Percentiles rank a stretch among this genome's conserved stretches.
phyloP scores from a whole-genome alignment of 306 rosid species.

The Prunus mume region DNA sequence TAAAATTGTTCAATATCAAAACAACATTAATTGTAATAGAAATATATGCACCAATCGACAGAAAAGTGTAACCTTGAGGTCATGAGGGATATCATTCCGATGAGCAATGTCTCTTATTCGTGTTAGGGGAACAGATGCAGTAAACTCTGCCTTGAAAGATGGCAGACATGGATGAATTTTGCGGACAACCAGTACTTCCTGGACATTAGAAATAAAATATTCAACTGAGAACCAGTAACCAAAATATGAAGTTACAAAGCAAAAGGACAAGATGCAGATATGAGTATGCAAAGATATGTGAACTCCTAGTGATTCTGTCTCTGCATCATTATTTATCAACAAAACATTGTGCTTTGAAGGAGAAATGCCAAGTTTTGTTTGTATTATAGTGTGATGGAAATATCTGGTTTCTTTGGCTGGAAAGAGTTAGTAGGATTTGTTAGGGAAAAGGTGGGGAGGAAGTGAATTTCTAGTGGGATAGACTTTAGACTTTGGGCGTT shows the following conservation, averaged over 20 bases:
- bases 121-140: constrained; percentile 95
- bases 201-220: constrained; percentile 28
- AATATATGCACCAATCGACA: constrained; percentile 17
- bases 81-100: constrained; percentile 92
- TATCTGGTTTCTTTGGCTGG: neutral
- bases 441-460: neutral
- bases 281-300: neutral
- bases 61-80: constrained; percentile 66
- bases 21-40: constrained; percentile 15
- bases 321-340: neutral
- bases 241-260: neutral
- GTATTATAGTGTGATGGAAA: neutral
- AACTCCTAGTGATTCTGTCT: neutral
- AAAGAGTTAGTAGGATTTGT: neutral
- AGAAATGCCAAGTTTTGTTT: neutral
- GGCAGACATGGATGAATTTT: constrained; percentile 96
- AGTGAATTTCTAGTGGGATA: neutral
- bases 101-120: constrained; percentile 99
- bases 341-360: neutral
- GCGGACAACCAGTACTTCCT: constrained; percentile 79
- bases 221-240: constrained; percentile 17
- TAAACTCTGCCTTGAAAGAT: constrained; percentile 97
- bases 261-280: neutral
- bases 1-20: constrained; percentile 25
- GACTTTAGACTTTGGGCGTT: neutral